Evolutionary conservation across 202 grass and related monocot species (phyloP), one percentile per base, ranked within the genome.

Genomic region (Schoenoplectus tabernaemontani): DNA sequence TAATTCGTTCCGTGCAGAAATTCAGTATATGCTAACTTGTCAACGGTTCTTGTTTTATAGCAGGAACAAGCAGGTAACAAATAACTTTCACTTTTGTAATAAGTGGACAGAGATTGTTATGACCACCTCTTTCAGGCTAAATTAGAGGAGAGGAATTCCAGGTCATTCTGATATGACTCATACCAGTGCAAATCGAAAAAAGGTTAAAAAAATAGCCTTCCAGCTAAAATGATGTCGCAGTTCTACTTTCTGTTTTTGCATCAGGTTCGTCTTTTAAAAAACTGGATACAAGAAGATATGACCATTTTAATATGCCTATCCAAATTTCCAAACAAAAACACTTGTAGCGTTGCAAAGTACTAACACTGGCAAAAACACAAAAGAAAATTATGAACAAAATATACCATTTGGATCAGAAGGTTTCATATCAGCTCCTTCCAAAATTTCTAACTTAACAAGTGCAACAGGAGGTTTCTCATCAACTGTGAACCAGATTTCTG

Each of bases 391-490:
- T 38, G 56, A 72, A 65, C 38, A 20, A 82, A 82, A 77, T 66
- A 38, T 88, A 99, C 96, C 92, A 47, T 99, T 99, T 71, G 89
- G 76, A 89, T 99, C 96, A 37, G 96, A 95, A 46, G 96, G 96
- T 82, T 99, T 95, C 92, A 99, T 96, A 59, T 93, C 88, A 79
- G 88, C 85, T 4, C 88, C 96, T 90, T 96, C 96, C 85, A 99
- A 44, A 54, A 99, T 89, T 75, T 96, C 96, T 50, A 99, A 80
- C 65, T 89, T 92, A 48, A 87, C 92, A 84, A 85, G 48, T 67
- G 88, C 92, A 79, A 99, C 86, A 77, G 88, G 86, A 83, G 63
- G 79, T 65, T 91, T 96, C 79, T 99, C 96, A 82, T 99, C 76
- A 54, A 96, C 77, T 57, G 78, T 91, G 71, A 96, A 99, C 92